Base-by-base conservation (phyloP, 192 early-diverging fungal genomes). In the Cetraspora pellucida region DNA sequence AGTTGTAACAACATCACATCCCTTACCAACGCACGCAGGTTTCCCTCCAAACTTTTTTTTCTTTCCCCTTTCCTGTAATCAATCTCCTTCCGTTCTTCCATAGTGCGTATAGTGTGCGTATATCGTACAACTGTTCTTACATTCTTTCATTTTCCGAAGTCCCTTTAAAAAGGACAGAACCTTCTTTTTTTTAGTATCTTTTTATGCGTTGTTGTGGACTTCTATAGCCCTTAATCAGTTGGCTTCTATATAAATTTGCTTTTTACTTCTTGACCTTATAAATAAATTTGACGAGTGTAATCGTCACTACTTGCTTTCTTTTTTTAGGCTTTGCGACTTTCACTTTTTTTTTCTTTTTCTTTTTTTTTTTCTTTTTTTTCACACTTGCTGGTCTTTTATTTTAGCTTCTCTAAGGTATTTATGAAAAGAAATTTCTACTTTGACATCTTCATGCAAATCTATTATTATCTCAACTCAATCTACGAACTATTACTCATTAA, bases 81-180 rank as follows among this genome's bases (percentile, higher is more conserved):
- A 27, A 61, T 61, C 59, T 61, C 59, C 59, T 55, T 61, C 59
- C 59, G 59, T 61, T 61, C 59, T 61, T 61, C 28, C 59, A 61
- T 61, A 61, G 59, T 61, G 28, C 60, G 60, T 63, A 63, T 63
- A 63, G 60, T 63, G 60, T 63, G 60, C 63, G 63, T 61, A 37
- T 44, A 65, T 65, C 63, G 31, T 65, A 65, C 63, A 65, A 44
- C 50, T 14, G 50, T 54, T 54, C 50, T 65, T 65, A 44, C 63
- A 44, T 44, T 44, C 31, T 61, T 61, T 61, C 19, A 30, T 44
- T 65, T 65, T 30, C 63, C 30, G 43, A 65, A 65, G 63, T 65
- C 63, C 63, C 63, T 65, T 65, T 65, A 65, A 65, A 65, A 65
- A 65, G 63, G 63, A 65, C 63, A 65, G 63, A 65, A 65, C 63